These are phyloP conservation scores for Melastoma candidum DNA, from an alignment of 441 rosid genomes.

Conservation along the genomic window DNA sequence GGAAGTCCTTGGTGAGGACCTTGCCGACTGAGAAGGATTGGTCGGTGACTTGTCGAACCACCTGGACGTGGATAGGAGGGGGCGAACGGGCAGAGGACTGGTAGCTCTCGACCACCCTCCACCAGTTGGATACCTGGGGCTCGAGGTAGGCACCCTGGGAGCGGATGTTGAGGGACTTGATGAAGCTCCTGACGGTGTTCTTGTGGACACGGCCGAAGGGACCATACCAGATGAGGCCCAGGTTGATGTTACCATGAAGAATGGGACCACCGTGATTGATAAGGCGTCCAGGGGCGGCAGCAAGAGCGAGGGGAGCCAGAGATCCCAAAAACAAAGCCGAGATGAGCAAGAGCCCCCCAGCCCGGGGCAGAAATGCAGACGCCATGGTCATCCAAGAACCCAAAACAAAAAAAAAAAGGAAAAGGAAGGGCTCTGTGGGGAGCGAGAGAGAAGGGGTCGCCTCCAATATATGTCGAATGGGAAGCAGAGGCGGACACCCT, in stretches of 20 bases:
- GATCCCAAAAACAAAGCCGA: too few species aligned
- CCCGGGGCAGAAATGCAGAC: too few species aligned
- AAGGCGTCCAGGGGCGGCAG: too few species aligned
- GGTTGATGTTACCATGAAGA: slow-evolving; percentile 1
- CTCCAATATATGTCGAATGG: too few species aligned
- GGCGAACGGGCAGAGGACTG: not conserved
- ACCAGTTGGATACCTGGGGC: slow-evolving; percentile 7
- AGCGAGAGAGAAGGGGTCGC: too few species aligned
- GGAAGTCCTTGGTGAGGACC: slow-evolving; percentile 3
- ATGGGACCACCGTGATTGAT: slow-evolving; percentile 5
- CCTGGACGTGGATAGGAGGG: slow-evolving; percentile 1
- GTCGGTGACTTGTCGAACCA: slow-evolving; percentile 3
- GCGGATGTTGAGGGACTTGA: slow-evolving; percentile 4
- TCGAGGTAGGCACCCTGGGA: not conserved
- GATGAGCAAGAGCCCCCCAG: too few species aligned
- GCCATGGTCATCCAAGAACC: too few species aligned
- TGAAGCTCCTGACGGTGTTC: slow-evolving; percentile 1
- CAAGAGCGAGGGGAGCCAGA: too few species aligned
- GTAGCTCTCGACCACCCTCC: slow-evolving; percentile 9
- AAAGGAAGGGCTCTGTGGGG: too few species aligned
- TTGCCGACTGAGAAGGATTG: not conserved
- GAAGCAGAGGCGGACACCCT: too few species aligned
- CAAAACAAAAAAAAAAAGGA: too few species aligned
- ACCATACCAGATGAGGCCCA: slow-evolving; percentile 6
- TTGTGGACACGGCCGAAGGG: slow-evolving; percentile 7